Base-by-base conservation (phyloP, 179 eudicot species). In the Carnegiea gigantea region DNA sequence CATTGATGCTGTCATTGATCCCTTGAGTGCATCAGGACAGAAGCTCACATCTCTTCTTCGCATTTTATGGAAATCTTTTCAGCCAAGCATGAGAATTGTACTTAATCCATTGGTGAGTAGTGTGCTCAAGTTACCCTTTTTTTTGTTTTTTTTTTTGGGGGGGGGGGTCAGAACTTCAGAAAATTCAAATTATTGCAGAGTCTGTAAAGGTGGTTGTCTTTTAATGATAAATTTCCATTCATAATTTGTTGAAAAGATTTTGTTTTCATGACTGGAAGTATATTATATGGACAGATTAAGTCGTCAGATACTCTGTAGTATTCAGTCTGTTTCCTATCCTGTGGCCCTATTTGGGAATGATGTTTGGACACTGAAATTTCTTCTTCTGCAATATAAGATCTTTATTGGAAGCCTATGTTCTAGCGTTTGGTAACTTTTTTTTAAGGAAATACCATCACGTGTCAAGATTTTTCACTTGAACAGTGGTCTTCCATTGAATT, bases 1-100 rank as follows among this genome's bases (percentile, higher is more conserved):
- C 86, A 90, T 95, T 68, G 99, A 95, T 86, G 99, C 98, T 75
- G 99, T 95, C 51, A 85, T 95, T 87, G 99, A 95, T 87, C 99
- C 99, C 73, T 88, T 95, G 89, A 92, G 99, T 87, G 78, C 95
- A 70, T 89, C 94, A 73, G 99, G 96, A 81, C 98, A 94, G 85
- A 95, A 94, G 89, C 84, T 95, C 75, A 85, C 99, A 72, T 89
- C 99, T 73, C 89, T 95, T 86, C 93, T 95, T 20, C 91, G 89
- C 46, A 44, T 92, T 76, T 82, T 95, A 70, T 88, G 90, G 89
- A 94, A 92, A 84, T 88, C 82, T 77, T 77, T 90, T 87, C 94
- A 89, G 85, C 98, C 99, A 73, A 95, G 97, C 92, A 91, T 95
- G 97, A 86, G 99, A 82, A 91, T 95, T 83, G 92, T 95, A 40